Conservation (phyloP, 1,139 yeast genomes). For the Scheffersomyces cryptocercus region DNA sequence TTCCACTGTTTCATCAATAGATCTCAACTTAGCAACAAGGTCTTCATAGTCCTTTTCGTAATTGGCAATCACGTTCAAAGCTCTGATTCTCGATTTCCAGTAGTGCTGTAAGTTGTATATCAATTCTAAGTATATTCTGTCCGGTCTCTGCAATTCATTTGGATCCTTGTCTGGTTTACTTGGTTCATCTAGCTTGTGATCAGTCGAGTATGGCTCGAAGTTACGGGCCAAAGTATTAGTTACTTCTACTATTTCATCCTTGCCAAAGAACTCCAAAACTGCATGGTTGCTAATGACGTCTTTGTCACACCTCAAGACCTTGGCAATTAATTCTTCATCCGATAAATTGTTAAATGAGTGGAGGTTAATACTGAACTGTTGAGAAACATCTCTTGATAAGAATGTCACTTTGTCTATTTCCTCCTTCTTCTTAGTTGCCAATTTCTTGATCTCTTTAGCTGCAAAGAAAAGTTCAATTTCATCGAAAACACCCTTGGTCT, state of each 20-base stretch:
- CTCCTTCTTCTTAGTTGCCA: conserved; percentile 49
- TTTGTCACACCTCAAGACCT: conserved; percentile 64
- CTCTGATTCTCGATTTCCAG: conserved; percentile 80
- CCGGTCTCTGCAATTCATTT: conserved; percentile 71
- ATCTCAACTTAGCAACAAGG: conserved; percentile 56
- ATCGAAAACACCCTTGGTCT: conserved; percentile 70
- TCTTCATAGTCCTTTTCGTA: conserved; percentile 76
- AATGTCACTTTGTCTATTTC: conserved; percentile 57
- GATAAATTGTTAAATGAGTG: conserved; percentile 57
- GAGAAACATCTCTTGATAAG: conserved; percentile 70
- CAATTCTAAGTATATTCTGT: conserved; percentile 70
- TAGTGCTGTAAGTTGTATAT: conserved; percentile 75
- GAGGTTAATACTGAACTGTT: conserved; percentile 76
- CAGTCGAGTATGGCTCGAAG: conserved; percentile 66
- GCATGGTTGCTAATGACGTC: conserved; percentile 57
- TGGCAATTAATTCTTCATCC: conserved; percentile 57
- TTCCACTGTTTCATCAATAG: conserved; percentile 65
- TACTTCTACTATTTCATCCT: conserved; percentile 66
- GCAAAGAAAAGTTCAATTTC: conserved; percentile 77
- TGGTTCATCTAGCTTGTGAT: conserved; percentile 37
- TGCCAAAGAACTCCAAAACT: conserved; percentile 69
- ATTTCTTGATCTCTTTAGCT: conserved; percentile 69
- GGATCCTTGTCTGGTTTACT: conserved; percentile 74
- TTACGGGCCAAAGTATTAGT: conserved; percentile 63
- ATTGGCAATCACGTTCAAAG: conserved; percentile 57